phyloP scores from a whole-genome alignment of 1,284 basidiomycete genomes.

The Quambalaria eucalypti region DNA sequence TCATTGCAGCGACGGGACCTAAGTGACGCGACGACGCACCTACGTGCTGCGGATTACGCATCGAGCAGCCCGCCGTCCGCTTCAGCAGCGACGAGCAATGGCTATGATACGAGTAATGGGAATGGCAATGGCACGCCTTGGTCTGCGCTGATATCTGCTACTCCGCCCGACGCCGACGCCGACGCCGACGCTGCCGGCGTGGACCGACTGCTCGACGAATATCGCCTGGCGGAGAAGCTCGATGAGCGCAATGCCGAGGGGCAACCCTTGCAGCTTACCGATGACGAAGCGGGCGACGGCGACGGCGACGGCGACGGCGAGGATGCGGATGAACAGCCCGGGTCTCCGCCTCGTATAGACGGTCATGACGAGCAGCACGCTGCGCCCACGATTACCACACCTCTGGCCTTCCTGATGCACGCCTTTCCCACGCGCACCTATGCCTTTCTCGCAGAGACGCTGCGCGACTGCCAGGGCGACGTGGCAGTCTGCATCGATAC shows the following conservation, averaged over 20 bases:
- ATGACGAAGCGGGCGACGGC: not conserved
- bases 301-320: not conserved
- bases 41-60: too few relatives aligned
- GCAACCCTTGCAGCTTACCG: not conserved
- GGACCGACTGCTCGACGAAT: not conserved
- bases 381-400: too few relatives aligned
- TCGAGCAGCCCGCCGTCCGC: too few relatives aligned
- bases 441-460: conserved; percentile 20
- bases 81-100: too few relatives aligned
- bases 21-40: too few relatives aligned
- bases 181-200: not conserved
- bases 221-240: not conserved
- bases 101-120: too few relatives aligned
- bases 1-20: too few relatives aligned
- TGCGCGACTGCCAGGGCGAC: conserved; percentile 18
- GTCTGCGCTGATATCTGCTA: not conserved
- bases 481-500: conserved; percentile 29
- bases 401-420: conserved; percentile 22
- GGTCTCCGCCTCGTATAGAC: too few relatives aligned
- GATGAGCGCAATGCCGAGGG: not conserved
- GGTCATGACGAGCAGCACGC: too few relatives aligned
- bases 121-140: too few relatives aligned
- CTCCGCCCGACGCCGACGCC: not conserved
- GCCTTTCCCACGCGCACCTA: conserved; percentile 24
- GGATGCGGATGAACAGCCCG: not conserved